These are phyloP conservation scores for Lasiodiplodia sp. DNA, from an alignment of 2,329 filamentous ascomycete genomes.

Conservation along the genomic window DNA sequence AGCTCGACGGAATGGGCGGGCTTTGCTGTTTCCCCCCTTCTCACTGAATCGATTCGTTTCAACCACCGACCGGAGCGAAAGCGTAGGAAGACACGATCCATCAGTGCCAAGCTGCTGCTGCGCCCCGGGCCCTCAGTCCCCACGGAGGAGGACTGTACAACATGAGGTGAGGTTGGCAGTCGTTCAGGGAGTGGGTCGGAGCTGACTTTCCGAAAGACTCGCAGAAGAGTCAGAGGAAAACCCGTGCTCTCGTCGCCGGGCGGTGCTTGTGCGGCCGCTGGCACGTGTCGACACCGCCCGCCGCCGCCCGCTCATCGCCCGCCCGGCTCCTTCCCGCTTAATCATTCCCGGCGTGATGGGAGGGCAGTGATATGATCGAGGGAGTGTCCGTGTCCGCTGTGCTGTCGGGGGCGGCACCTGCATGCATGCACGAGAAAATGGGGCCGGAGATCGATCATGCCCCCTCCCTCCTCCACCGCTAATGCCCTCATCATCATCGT, in stretches of 20 bases:
- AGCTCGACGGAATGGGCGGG: too few species aligned
- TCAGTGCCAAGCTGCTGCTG: too few species aligned
- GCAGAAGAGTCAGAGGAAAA: too few species aligned
- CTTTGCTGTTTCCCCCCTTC: too few species aligned
- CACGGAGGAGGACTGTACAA: too few species aligned
- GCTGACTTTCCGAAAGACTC: too few species aligned
- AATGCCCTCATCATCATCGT: neutral
- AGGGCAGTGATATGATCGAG: neutral
- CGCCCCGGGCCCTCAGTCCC: too few species aligned
- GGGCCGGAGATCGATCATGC: neutral
- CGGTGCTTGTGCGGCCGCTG: neutral
- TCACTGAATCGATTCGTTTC: too few species aligned
- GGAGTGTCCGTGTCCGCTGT: neutral
- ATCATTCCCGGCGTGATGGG: neutral
- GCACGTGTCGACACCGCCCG: neutral
- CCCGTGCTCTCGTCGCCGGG: neutral
- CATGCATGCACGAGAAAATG: neutral
- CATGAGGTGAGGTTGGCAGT: too few species aligned
- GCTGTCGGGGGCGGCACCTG: neutral
- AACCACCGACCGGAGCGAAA: too few species aligned
- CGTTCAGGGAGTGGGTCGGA: too few species aligned
- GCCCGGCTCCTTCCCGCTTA: neutral
- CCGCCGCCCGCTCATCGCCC: neutral
- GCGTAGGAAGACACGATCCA: too few species aligned
- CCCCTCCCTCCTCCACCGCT: neutral